These are phyloP conservation scores for Boletus reticuloceps DNA, from an alignment of 768 basidiomycete species.

Conservation along the genomic window DNA sequence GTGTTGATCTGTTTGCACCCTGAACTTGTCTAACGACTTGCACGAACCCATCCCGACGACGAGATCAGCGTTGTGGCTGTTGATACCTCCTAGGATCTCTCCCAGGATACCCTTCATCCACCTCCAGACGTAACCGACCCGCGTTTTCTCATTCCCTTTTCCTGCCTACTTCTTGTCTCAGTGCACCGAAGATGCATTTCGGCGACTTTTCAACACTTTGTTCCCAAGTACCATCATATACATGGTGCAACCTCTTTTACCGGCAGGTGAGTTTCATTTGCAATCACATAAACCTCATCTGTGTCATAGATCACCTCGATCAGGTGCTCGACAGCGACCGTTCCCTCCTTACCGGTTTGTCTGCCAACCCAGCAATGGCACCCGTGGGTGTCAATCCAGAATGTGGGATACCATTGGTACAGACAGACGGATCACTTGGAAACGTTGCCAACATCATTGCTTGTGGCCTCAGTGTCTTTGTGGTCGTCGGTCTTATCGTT, in stretches of 20 bases:
- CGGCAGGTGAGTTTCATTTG: slow-evolving; percentile 56
- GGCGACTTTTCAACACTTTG: slow-evolving; percentile 75
- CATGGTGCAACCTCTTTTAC: slow-evolving; percentile 96
- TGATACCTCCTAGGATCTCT: slow-evolving; percentile 19
- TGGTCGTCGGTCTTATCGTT: slow-evolving; percentile 56
- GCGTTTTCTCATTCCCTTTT: not conserved
- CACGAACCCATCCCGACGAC: slow-evolving; percentile 20
- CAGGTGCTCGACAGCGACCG: slow-evolving; percentile 40
- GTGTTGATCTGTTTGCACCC: slow-evolving; percentile 33
- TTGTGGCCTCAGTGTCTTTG: slow-evolving; percentile 69
- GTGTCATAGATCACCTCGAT: slow-evolving; percentile 26
- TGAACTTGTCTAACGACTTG: slow-evolving; percentile 29
- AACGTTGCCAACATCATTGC: slow-evolving; percentile 86
- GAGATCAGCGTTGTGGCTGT: slow-evolving; percentile 15
- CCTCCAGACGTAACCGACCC: slow-evolving; percentile 1
- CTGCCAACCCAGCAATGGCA: slow-evolving; percentile 47
- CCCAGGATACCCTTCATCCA: slow-evolving; percentile 12
- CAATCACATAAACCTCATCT: slow-evolving; percentile 2
- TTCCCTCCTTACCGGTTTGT: slow-evolving; percentile 38
- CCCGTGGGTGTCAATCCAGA: slow-evolving; percentile 80
- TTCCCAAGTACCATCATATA: slow-evolving; percentile 68
- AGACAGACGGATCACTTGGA: slow-evolving; percentile 58
- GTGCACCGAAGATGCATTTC: slow-evolving; percentile 48
- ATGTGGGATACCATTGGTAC: slow-evolving; percentile 73
- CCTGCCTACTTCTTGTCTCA: not conserved